Base-by-base conservation (phyloP, 2,329 filamentous ascomycete genomes). In the Huntiella decipiens region DNA sequence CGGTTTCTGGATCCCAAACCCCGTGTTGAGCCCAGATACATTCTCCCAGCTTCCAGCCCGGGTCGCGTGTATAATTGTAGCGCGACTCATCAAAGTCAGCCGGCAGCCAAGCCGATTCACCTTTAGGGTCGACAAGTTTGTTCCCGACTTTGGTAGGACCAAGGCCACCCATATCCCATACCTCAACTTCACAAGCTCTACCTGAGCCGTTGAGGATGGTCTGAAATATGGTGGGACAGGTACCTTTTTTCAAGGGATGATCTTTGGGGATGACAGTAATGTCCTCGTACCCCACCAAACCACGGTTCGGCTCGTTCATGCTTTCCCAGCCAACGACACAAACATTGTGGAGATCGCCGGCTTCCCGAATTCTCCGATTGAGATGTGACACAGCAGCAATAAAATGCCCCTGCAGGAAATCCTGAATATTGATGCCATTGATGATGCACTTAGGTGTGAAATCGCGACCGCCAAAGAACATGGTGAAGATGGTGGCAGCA, bases 11-110 rank as follows among this genome's bases (percentile, higher is more conserved):
- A 56, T 98, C 85, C 91, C 91, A 98, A 4, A 98, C 76, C 1
- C 87, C 88, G 59, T 98, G 87, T 57, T 95, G 88, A 3, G 91
- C 88, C 91, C 91, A 98, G 36, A 98, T 60, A 56, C 91, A 96
- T 60, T 92, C 77, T n/a, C 91, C 91, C 13, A 98, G 65, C 59
- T 79, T 87, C 91, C 91, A 98, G 5, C 70, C 79, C 0, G 82
- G 71, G 56, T 93, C 84, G 52, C 91, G 75, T 58, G 82, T 86
- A 77, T 84, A 98, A 33, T 84, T 84, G 59, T 98, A 98, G 52
- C 77, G 74, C 10, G 74, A 78, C 13, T 50, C 48, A 53, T 98
- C 91, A 58, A 88, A 85, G 49, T 76, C 77, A n/a, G 66, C 65
- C 2, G 84, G 77, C 17, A 98, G 63, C 91, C 91, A 98, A 1